phyloP scores from a whole-genome alignment of 352 stramenopile species.

The Globisporangium middletonii region DNA sequence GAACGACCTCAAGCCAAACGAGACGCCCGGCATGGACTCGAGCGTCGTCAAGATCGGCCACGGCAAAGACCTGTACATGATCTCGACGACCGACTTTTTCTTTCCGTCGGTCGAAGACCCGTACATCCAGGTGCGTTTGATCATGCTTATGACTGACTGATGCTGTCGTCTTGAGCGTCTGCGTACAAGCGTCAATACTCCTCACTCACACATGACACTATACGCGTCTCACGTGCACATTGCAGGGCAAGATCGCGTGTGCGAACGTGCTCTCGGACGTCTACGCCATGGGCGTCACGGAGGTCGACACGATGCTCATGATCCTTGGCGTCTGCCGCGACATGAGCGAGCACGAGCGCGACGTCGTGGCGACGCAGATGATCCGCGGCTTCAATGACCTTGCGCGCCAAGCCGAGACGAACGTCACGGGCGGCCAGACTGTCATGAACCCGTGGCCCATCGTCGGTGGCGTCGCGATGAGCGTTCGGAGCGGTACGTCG shows the following conservation, averaged over 20 bases:
- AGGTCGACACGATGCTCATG: slow-evolving; percentile 96
- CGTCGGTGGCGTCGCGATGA: slow-evolving; percentile 92
- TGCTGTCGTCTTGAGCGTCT: too few species aligned
- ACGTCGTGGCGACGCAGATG: slow-evolving; percentile 92
- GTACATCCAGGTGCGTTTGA: slow-evolving; percentile 58
- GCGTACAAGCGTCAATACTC: too few species aligned
- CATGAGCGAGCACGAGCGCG: slow-evolving; percentile 89
- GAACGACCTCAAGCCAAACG: slow-evolving; percentile 90
- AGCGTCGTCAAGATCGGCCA: slow-evolving; percentile 88
- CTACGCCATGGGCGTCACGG: slow-evolving; percentile 92
- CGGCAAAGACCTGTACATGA: slow-evolving; percentile 77
- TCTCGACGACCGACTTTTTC: slow-evolving; percentile 96
- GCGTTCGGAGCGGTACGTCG: slow-evolving; percentile 57
- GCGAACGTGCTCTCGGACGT: slow-evolving; percentile 94
- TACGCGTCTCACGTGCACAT: too few species aligned
- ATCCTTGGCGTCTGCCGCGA: slow-evolving; percentile 89
- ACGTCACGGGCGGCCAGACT: slow-evolving; percentile 92
- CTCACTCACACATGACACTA: too few species aligned
- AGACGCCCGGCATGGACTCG: slow-evolving; percentile 87
- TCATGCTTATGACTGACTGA: not conserved
- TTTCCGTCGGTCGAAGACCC: slow-evolving; percentile 93
- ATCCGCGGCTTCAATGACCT: slow-evolving; percentile 93
- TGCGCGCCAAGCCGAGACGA: slow-evolving; percentile 79
- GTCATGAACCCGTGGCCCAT: slow-evolving; percentile 96
- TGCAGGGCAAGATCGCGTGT: slow-evolving; percentile 89